Percentiles rank a stretch among this genome's conserved stretches.
Evolutionary conservation across 2,329 filamentous ascomycete genomes (phyloP).

Genomic region (Aspergillus novofumigatus): DNA sequence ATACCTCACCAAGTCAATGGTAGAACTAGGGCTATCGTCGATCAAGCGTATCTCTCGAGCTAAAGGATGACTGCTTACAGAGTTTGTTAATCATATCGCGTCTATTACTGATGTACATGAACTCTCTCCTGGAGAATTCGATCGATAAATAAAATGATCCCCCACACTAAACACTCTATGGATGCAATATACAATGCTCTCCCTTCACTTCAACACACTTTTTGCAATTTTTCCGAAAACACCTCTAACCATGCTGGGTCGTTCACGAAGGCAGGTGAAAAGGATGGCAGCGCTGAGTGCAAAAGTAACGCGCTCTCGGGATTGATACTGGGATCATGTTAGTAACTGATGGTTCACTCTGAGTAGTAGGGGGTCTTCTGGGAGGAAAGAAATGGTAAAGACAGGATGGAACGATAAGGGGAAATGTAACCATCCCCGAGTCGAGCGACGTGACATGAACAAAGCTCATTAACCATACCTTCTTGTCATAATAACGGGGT

Average conservation of each 20-base stretch:
- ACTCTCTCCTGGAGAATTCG: background rate
- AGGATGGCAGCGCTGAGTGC: conserved; percentile 65
- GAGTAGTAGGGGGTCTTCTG: conserved; percentile 12
- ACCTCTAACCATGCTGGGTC: conserved; percentile 60
- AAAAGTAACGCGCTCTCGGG: conserved; percentile 64
- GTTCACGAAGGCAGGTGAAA: conserved; percentile 63
- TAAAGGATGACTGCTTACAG: background rate
- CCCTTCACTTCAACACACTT: conserved; percentile 22
- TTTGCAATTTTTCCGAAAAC: conserved; percentile 58
- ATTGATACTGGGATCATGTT: conserved; percentile 50
- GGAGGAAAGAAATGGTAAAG: conserved; percentile 6
- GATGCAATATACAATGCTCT: background rate
- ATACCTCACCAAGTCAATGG: background rate
- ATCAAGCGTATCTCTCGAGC: background rate
- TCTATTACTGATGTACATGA: background rate
- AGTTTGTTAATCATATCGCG: background rate
- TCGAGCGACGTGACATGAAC: conserved; percentile 5
- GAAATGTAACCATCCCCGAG: conserved; percentile 19
- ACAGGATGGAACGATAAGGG: conserved; percentile 4
- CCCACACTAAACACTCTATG: background rate
- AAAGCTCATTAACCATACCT: conserved; percentile 27
- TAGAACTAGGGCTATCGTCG: background rate
- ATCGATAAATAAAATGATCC: background rate
- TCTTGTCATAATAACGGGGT: conserved; percentile 62
- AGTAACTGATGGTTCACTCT: background rate